Evolutionary conservation across 2,329 filamentous ascomycete genomes (phyloP), one percentile per base, ranked within the genome.

Genomic region (Fusarium ambrosium): DNA sequence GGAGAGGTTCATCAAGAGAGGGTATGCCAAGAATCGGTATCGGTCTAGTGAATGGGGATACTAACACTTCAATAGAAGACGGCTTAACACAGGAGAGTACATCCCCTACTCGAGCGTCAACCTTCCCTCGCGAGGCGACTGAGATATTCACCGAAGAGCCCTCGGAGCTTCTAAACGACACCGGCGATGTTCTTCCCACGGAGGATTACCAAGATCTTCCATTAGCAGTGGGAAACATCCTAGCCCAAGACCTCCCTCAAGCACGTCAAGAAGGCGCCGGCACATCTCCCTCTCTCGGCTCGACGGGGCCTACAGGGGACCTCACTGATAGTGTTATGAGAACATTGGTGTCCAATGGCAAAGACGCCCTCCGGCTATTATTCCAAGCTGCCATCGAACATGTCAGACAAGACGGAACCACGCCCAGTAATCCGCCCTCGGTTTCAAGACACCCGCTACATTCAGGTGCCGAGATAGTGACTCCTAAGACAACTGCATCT

Each of bases 291-390:
- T 48, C 60, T 16, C 34, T 59, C 13, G 55, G 34, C 55, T 59
- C 55, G n/a, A 13, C 32, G 32, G 55, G 34, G 7, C 32, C 55
- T 11, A 18, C 48, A 13, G 53, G 62, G n/a, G 58, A 61, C 7
- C 61, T 74, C 6, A 63, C 70, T 1, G 68, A 69, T 5, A 69
- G 66, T 24, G 66, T 87, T 22, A 84, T 87, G 79, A 79, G 84
- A 56, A 87, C 84, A 1, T 86, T 89, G 10, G 87, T 89, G 4
- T 87, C 87, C 0, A 89, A 85, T 67, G 86, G 86, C 13, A 89
- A 87, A 62, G 87, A 89, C 80, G 87, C 87, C 6, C 75, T 89
- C 39, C 87, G 87, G 59, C 81, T 89, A 20, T 80, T 89, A 2
- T 89, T 89, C 65, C 86, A 89, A 65, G 87, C 87, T 8, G 69